Conservation (phyloP, 2,329 filamentous ascomycete species). For the Penicillium sp. region DNA sequence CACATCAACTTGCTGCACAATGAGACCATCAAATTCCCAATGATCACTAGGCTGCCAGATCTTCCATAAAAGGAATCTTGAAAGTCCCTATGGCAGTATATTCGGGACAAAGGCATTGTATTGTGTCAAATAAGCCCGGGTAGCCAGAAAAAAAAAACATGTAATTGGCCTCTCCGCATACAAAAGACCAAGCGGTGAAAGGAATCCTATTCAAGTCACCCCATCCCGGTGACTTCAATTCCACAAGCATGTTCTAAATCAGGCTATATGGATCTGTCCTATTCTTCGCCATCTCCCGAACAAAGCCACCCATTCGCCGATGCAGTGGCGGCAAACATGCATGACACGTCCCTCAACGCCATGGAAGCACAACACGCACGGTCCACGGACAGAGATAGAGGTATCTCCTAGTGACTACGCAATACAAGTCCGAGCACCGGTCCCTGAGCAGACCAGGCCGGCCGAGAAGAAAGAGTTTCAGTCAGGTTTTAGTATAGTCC, state of each 20-base stretch:
- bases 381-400: background rate
- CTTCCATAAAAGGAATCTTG: background rate
- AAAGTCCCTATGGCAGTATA: background rate
- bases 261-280: constrained; percentile 2
- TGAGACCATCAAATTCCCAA: background rate
- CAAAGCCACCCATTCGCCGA: background rate
- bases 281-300: background rate
- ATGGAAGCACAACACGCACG: background rate
- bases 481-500: background rate
- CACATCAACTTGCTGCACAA: background rate
- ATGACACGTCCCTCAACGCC: constrained; percentile 13
- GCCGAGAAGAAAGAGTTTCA: constrained; percentile 2
- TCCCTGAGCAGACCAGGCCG: constrained; percentile 1
- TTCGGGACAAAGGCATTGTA: background rate
- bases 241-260: background rate
- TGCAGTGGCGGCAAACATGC: constrained; percentile 13
- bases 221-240: background rate
- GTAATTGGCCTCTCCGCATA: background rate
- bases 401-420: constrained; percentile 13
- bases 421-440: constrained; percentile 9
- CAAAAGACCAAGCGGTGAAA: background rate
- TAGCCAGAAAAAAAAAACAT: background rate
- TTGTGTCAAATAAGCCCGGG: background rate
- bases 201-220: background rate
- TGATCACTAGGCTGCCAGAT: background rate